Base-by-base conservation (phyloP, 805 yeast species). In the Myxozyma vanderwaltii region DNA sequence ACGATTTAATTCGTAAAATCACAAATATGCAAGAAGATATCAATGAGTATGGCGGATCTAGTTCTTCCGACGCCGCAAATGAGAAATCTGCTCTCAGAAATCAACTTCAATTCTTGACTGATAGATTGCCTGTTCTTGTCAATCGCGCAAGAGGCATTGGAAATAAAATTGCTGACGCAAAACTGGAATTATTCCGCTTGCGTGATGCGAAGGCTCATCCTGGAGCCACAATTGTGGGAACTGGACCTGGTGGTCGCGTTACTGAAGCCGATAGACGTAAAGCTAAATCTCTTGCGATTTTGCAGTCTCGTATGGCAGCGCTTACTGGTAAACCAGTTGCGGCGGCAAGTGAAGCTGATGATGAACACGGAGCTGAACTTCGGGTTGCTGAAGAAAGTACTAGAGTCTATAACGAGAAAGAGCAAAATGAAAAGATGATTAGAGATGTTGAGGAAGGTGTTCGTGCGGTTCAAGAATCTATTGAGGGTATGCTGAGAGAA, bases 281-380 rank as follows among this genome's bases (percentile, higher is more conserved):
- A 67, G 94, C 92, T 40, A 86, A 82, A 66, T 85, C 89, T 43
- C 86, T 88, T 69, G 95, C 92, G 41, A 75, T 85, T 57, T 77
- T 94, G 67, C 84, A 85, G 63, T 88, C 91, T 51, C 82, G 96
- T 66, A 91, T 92, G 96, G 96, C 96, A 29, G 89, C 92, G 2
- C 80, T 92, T 68, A 91, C 97, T 0, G 97, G 97, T 4, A 86
- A 85, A 68, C 77, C 82, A 6, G 75, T 79, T 2, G 74, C 79
- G 6, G 72, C 76, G 44, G 61, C 38, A 3, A 79, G 77, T 24
- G 72, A 68, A 13, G 73, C 69, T 15, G 82, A 83, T 40, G 81
- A 78, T 53, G 80, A 83, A 51, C 89, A 86, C 61, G 71, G 75
- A 5, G 75, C 77, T 15, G 67, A 63, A 51, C 40, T 49, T 46